phyloP scores from a whole-genome alignment of 2,329 filamentous ascomycete species.

The Aspergillus piperis region DNA sequence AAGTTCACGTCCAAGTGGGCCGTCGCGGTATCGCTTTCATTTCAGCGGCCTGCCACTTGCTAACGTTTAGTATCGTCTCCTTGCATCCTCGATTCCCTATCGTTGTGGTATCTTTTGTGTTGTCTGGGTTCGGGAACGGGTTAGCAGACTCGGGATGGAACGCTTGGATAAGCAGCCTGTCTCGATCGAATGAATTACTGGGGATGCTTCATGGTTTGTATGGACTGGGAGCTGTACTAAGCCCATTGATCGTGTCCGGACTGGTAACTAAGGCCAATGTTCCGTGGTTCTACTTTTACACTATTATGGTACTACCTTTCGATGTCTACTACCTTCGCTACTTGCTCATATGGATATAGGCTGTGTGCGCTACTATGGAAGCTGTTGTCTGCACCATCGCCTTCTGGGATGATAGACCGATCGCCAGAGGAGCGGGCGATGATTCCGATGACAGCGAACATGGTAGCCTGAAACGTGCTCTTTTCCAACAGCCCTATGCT shows the following conservation, averaged over 20 bases:
- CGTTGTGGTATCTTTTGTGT: slow-evolving; percentile 42
- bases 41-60: slow-evolving; percentile 53
- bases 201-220: slow-evolving; percentile 75
- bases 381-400: slow-evolving; percentile 19
- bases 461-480: slow-evolving; percentile 11
- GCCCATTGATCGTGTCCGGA: slow-evolving; percentile 69
- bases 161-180: slow-evolving; percentile 70
- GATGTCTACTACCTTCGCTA: background rate
- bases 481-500: slow-evolving; percentile 15
- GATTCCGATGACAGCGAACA: background rate
- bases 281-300: slow-evolving; percentile 75
- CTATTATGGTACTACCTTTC: slow-evolving; percentile 63
- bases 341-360: slow-evolving; percentile 1
- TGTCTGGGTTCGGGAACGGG: slow-evolving; percentile 46
- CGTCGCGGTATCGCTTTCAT: slow-evolving; percentile 71
- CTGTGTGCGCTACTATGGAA: slow-evolving; percentile 31
- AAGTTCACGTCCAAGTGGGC: slow-evolving; percentile 52
- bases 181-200: slow-evolving; percentile 70
- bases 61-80: slow-evolving; percentile 40
- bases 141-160: slow-evolving; percentile 58
- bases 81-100: slow-evolving; percentile 46
- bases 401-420: slow-evolving; percentile 17
- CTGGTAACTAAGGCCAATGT: slow-evolving; percentile 66
- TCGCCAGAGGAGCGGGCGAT: background rate
- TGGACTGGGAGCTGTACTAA: slow-evolving; percentile 68